Conservation (phyloP, 116 monocot species). For the Cymodocea nodosa region DNA sequence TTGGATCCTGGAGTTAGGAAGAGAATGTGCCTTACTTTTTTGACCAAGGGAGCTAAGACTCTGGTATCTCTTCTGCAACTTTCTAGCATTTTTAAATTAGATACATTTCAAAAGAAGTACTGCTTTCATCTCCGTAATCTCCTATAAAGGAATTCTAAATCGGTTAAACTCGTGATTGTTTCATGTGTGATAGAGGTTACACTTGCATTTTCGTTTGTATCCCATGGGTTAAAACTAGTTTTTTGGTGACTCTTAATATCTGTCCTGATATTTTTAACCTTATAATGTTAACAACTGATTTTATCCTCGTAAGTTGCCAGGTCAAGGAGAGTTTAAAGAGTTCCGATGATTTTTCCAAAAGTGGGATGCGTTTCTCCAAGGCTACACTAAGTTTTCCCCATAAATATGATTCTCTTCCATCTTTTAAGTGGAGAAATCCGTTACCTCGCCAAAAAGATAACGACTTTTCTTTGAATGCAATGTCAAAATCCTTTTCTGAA, state of each 20-base stretch:
- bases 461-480: slow-evolving; percentile 23
- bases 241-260: no score
- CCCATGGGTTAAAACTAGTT: no score
- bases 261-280: not conserved
- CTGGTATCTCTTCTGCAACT: slow-evolving; percentile 33
- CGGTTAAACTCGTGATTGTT: no score
- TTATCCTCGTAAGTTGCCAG: slow-evolving; percentile 30
- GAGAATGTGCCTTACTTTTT: slow-evolving; percentile 28
- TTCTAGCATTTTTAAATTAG: no score
- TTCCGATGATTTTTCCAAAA: slow-evolving; percentile 18
- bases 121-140: no score
- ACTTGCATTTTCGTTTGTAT: no score
- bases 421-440: slow-evolving; percentile 17
- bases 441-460: slow-evolving; percentile 17
- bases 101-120: no score
- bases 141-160: no score
- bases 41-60: slow-evolving; percentile 38
- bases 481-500: slow-evolving; percentile 14
- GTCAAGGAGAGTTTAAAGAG: slow-evolving; percentile 44
- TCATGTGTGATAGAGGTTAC: no score
- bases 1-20: slow-evolving; percentile 40
- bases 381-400: not conserved
- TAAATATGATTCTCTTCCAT: slow-evolving; percentile 10
- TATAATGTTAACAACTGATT: slow-evolving; percentile 8
- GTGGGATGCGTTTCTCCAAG: slow-evolving; percentile 13